Evolutionary conservation across 2,329 filamentous ascomycete genomes (phyloP), one percentile per base, ranked within the genome.

Genomic region (Bipolaris gigantea): DNA sequence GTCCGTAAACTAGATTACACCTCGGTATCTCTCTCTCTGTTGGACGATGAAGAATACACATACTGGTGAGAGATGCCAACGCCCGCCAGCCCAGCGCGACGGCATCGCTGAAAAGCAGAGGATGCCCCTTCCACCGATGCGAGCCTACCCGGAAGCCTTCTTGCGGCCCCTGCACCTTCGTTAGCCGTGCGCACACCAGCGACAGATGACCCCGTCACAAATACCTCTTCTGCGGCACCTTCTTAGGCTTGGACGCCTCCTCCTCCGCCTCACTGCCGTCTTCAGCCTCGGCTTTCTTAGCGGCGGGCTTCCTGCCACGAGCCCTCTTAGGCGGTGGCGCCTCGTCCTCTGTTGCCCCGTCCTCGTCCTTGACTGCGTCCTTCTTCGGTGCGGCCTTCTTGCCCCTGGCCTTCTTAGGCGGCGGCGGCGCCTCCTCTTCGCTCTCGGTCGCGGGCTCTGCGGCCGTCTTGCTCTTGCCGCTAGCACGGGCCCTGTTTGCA

Each of bases 141-240:
- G n/a, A n/a, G n/a, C n/a, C n/a, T n/a, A n/a, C n/a, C n/a, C n/a
- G n/a, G 50, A 50, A 41, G 62, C 54, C 59, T 67, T 67, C 60
- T 64, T 70, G 36, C 62, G 65, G 23, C 60, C 57, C 54, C 67
- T 69, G 16, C 1, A 11, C 1, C 11, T 18, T 10, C 40, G 8
- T 70, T 48, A 66, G 59, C n/a, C 4, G 13, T 21, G 11, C 18
- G 21, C 8, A 3, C 9, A 27, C 1, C 8, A 10, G 15, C 9
- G n/a, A 18, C 16, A 11, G 4, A 13, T 6, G 7, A 36, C 4
- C 1, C 6, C 7, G 10, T 30, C 4, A 41, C 4, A 42, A 54
- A 15, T 62, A 72, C 70, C 66, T 66, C 62, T 73, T 73, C 53
- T 65, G 61, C 0, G 66, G 60, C 9, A 52, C 63, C 25, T 69